These are phyloP conservation scores for Ormosia emarginata DNA, from an alignment of 306 rosid species.

Conservation along the genomic window DNA sequence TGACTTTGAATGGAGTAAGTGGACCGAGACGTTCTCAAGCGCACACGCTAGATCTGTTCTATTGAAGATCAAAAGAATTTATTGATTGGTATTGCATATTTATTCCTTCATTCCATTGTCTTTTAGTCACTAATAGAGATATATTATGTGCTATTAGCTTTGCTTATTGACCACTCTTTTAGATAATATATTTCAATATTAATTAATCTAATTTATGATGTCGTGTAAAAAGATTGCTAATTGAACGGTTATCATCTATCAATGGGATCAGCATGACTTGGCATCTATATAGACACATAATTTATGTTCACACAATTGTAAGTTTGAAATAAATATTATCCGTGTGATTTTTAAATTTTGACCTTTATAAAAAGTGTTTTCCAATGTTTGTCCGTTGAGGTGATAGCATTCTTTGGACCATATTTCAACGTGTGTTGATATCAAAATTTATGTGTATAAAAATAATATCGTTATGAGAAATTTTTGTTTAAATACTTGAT, in stretches of 20 bases:
- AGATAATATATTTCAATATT: background rate
- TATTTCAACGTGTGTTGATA: too few species aligned
- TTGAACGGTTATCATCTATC: background rate
- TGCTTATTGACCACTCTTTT: background rate
- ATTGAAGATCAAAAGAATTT: conserved; percentile 3
- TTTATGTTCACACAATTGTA: background rate
- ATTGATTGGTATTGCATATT: background rate
- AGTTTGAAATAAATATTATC: background rate
- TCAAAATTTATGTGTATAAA: too few species aligned
- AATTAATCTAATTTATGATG: background rate
- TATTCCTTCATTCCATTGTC: conserved; percentile 12
- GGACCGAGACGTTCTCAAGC: conserved; percentile 25
- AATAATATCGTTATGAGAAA: too few species aligned
- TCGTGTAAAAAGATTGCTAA: conserved; percentile 4
- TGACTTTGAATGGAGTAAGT: conserved; percentile 46
- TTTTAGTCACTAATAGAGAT: background rate
- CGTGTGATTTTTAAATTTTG: background rate
- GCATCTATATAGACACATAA: background rate
- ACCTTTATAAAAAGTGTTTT: background rate
- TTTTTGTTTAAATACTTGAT: too few species aligned
- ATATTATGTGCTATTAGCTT: background rate
- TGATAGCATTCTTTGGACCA: background rate
- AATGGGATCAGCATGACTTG: background rate
- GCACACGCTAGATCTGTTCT: background rate
- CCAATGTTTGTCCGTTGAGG: background rate